Conservation (phyloP, 2,329 filamentous ascomycete species). For the Fusarium sp. region DNA sequence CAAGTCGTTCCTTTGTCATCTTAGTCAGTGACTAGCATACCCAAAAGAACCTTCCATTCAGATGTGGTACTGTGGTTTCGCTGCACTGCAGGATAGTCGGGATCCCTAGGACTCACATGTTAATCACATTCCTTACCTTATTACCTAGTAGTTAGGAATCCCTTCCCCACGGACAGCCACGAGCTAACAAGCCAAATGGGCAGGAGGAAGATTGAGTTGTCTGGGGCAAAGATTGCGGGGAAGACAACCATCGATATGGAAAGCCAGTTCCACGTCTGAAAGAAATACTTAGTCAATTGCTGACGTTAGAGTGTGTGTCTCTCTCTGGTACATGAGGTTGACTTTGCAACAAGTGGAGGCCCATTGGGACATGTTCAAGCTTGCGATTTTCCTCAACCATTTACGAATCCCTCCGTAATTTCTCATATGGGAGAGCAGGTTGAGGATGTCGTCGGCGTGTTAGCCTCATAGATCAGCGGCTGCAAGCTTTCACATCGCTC, state of each 20-base stretch:
- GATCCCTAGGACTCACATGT: constrained; percentile 11
- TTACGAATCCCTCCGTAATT: not conserved
- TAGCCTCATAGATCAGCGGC: not conserved
- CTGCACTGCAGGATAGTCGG: not conserved
- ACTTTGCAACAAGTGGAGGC: not conserved
- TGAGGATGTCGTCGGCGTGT: not conserved
- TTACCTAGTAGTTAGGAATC: not conserved
- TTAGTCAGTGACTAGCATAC: constrained; percentile 5
- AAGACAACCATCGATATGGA: not conserved
- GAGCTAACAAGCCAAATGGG: constrained; percentile 1
- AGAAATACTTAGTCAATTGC: not conserved
- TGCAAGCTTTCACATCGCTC: constrained; percentile 6
- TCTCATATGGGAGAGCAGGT: not conserved
- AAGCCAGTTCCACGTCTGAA: not conserved
- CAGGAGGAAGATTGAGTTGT: constrained; percentile 6
- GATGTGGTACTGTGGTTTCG: not conserved
- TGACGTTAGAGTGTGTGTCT: not conserved
- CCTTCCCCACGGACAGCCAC: not conserved
- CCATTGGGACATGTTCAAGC: not conserved
- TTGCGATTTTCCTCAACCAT: not conserved
- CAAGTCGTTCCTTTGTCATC: constrained; percentile 2
- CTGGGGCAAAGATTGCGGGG: constrained; percentile 24
- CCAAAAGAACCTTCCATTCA: not conserved
- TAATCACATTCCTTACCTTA: not conserved
- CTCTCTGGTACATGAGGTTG: not conserved